A percentile compares a stretch with the other conserved stretches of the same genome.
Evolutionary conservation across 768 basidiomycete species (phyloP).

Genomic region (Phylloporus scabripes): DNA sequence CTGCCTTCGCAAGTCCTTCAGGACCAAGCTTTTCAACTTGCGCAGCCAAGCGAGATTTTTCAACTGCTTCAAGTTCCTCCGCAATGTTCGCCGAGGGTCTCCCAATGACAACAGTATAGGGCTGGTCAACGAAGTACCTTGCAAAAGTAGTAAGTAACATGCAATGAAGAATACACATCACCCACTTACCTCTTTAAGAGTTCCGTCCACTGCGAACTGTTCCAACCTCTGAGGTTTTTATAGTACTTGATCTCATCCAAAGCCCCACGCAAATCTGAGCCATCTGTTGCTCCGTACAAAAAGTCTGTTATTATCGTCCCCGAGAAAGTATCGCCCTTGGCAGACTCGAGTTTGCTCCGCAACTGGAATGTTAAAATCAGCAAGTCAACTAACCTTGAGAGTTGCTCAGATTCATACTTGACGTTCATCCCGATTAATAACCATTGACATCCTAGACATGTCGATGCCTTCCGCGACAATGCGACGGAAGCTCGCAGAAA

Average conservation of each 20-base stretch:
- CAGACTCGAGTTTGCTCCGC: conserved; percentile 76
- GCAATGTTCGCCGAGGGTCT: conserved; percentile 84
- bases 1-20: conserved; percentile 70
- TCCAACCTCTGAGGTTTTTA: conserved; percentile 62
- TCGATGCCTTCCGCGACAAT: conserved; percentile 77
- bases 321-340: conserved; percentile 77
- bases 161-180: conserved; percentile 7
- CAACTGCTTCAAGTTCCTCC: conserved; percentile 72
- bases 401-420: conserved; percentile 44
- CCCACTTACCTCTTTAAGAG: conserved; percentile 73
- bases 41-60: conserved; percentile 67
- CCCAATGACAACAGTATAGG: conserved; percentile 73
- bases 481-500: conserved; percentile 62
- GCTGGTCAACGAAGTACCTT: conserved; percentile 76
- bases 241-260: conserved; percentile 80
- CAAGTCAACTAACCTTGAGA: neutral
- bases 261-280: conserved; percentile 64
- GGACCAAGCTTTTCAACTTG: conserved; percentile 71
- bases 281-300: conserved; percentile 79
- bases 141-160: conserved; percentile 6
- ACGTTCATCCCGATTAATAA: conserved; percentile 83
- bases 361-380: conserved; percentile 42
- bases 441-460: conserved; percentile 83
- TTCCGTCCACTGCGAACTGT: conserved; percentile 66
- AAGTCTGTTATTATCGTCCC: conserved; percentile 75